phyloP scores from a whole-genome alignment of 1,284 basidiomycete species.

The Cyathus olla region DNA sequence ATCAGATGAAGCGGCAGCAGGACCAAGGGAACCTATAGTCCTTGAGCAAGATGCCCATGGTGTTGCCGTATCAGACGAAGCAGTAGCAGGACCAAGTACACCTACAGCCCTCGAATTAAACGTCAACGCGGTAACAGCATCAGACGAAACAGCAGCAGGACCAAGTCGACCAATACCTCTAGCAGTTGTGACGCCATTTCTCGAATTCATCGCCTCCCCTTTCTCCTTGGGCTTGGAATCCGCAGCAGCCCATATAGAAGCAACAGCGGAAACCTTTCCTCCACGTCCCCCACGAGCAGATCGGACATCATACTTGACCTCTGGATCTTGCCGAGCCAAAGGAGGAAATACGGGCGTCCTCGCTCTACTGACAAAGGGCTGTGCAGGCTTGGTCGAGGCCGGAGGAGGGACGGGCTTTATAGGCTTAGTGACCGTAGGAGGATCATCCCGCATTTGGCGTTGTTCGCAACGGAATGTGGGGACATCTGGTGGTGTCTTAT shows the following conservation, averaged over 20 bases:
- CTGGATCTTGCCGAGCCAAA: slow-evolving; percentile 51
- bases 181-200: too few relatives aligned
- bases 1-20: too few relatives aligned
- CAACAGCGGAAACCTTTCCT: slow-evolving; percentile 79
- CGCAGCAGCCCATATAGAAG: slow-evolving; percentile 74
- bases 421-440: slow-evolving; percentile 3
- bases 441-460: slow-evolving; percentile 14
- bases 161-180: too few relatives aligned
- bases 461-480: slow-evolving; percentile 7
- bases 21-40: too few relatives aligned
- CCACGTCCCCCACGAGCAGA: slow-evolving; percentile 84
- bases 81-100: too few relatives aligned
- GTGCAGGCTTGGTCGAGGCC: slow-evolving; percentile 7
- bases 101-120: too few relatives aligned
- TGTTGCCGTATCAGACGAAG: too few relatives aligned
- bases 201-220: too few relatives aligned
- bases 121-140: too few relatives aligned
- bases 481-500: slow-evolving; percentile 5
- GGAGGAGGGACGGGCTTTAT: slow-evolving; percentile 1
- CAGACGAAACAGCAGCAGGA: too few relatives aligned
- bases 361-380: slow-evolving; percentile 33
- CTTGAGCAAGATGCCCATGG: too few relatives aligned
- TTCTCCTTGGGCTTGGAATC: not conserved
- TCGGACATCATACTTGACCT: slow-evolving; percentile 76
- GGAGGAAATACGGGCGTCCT: slow-evolving; percentile 31